A percentile compares a stretch with the other conserved stretches of the same genome.
These are phyloP conservation scores for Stentor coeruleus DNA, from an alignment of 73 alveolate species.

Conservation along the genomic window DNA sequence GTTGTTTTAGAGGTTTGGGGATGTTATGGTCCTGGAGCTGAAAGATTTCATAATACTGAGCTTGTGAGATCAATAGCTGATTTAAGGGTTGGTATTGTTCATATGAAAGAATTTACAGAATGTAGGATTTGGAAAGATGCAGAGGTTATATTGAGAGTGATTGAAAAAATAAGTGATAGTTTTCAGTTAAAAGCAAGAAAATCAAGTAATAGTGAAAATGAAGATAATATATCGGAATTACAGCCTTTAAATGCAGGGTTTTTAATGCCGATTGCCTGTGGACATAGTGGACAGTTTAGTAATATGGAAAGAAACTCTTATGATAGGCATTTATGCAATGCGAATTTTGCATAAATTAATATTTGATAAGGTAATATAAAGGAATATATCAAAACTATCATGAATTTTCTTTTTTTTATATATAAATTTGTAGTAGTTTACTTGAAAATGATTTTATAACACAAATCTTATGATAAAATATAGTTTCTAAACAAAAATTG, in stretches of 20 bases:
- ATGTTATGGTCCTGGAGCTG: background rate
- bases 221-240: no score
- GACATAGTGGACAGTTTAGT: background rate
- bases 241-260: background rate
- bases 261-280: background rate
- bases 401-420: no score
- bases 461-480: no score
- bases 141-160: background rate
- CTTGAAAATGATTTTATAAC: no score
- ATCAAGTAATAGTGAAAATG: background rate
- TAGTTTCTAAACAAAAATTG: no score
- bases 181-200: background rate
- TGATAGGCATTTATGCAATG: background rate
- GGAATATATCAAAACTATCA: no score
- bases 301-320: background rate
- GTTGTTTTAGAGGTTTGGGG: slow-evolving; percentile 20
- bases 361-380: no score
- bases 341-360: no score
- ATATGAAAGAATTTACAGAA: no score
- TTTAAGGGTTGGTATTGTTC: background rate
- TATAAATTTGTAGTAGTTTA: no score
- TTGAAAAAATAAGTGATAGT: no score
- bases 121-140: background rate
- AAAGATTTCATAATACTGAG: background rate
- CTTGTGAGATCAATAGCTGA: background rate